Conservation (phyloP, 2,329 filamentous ascomycete genomes). For the Colletotrichum chlorophyti region DNA sequence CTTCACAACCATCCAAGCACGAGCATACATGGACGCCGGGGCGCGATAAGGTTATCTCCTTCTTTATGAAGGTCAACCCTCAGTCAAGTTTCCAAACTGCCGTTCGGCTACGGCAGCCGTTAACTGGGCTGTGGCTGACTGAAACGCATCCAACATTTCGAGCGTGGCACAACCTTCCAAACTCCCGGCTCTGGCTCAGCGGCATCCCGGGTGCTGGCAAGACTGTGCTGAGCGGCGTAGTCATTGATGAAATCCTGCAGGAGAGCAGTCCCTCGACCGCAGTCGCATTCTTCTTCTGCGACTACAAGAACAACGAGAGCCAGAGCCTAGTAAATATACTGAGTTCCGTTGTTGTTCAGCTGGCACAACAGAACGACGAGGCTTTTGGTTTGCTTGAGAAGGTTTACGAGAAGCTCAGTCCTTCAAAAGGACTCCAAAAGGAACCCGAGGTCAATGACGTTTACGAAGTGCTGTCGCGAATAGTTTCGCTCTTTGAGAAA, state of each 20-base stretch:
- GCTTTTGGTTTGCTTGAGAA: background rate
- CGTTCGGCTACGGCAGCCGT: background rate
- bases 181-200: background rate
- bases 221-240: background rate
- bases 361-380: background rate
- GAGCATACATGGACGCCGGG: background rate
- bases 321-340: background rate
- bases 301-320: background rate
- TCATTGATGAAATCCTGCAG: background rate
- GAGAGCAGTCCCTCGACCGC: background rate
- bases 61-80: background rate
- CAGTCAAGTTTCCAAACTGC: background rate
- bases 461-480: background rate
- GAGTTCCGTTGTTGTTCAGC: background rate
- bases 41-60: background rate
- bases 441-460: background rate
- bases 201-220: background rate
- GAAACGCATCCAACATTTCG: background rate
- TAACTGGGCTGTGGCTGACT: constrained; percentile 1
- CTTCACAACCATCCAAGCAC: background rate
- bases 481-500: background rate
- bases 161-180: background rate
- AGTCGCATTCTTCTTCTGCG: background rate
- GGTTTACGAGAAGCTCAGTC: background rate
- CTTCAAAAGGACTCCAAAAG: background rate